Evolutionary conservation across 306 rosid genomes (phyloP).

Genomic region (Rosa lucieae): DNA sequence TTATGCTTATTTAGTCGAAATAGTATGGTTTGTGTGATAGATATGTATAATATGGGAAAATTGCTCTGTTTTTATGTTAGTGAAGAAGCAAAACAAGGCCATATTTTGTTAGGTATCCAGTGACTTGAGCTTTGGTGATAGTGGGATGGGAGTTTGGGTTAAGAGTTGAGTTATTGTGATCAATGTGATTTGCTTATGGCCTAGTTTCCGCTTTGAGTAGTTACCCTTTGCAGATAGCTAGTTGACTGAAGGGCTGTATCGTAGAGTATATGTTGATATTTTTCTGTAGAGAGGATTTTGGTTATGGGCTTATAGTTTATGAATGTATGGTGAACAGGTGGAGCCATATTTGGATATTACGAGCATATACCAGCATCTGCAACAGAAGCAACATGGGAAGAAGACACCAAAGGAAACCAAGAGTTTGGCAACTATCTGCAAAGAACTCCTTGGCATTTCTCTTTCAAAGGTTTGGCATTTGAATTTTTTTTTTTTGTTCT

Average conservation of each 20-base stretch:
- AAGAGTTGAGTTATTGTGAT: neutral
- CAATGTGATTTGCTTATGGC: neutral
- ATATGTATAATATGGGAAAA: neutral
- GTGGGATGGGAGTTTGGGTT: neutral
- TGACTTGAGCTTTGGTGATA: neutral
- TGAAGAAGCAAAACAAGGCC: neutral
- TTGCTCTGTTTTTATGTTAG: neutral
- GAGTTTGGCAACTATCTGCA: constrained; percentile 75
- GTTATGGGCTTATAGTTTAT: too few species aligned
- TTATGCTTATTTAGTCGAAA: neutral
- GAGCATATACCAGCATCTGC: constrained; percentile 61
- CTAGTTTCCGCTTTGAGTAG: neutral
- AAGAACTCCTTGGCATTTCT: constrained; percentile 65
- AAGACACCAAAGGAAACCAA: constrained; percentile 56
- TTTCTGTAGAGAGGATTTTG: neutral
- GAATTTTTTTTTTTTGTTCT: neutral
- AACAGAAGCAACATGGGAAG: constrained; percentile 58
- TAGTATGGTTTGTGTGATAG: neutral
- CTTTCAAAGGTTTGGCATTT: constrained; percentile 76
- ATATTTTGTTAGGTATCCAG: neutral
- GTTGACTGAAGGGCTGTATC: neutral
- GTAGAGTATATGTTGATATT: neutral
- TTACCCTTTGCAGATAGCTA: neutral
- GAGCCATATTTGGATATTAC: constrained; percentile 85
- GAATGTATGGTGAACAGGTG: constrained; percentile 41